Evolutionary conservation across 257 asterid genomes (phyloP).

Genomic region (Lycium barbarum): DNA sequence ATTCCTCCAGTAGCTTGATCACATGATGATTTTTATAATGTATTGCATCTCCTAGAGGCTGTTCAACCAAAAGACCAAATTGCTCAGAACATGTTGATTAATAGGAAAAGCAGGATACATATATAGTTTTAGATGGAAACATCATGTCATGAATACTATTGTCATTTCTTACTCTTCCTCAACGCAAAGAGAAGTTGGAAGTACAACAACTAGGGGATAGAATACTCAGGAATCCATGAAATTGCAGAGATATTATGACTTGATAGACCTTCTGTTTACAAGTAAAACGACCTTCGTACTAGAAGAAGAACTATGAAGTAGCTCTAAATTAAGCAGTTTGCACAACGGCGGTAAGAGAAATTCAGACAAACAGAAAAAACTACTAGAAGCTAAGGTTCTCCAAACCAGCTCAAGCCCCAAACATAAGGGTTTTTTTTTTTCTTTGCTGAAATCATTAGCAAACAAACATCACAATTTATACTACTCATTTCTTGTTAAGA

Average conservation of each 20-base stretch:
- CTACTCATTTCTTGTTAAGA: neutral
- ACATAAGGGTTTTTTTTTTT: no score
- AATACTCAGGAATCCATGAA: neutral
- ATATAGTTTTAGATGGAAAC: neutral
- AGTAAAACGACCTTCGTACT: neutral
- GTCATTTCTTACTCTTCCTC: neutral
- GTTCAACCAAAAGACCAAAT: constrained; percentile 39
- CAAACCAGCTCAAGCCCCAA: neutral
- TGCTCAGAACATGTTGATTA: constrained; percentile 12
- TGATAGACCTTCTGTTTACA: neutral
- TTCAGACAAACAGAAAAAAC: neutral
- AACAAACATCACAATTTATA: neutral
- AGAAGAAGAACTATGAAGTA: neutral
- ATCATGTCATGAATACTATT: neutral
- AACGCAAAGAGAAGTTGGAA: neutral
- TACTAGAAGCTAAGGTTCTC: neutral
- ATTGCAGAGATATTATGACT: neutral
- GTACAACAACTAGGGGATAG: constrained; percentile 10
- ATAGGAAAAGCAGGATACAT: neutral
- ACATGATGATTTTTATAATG: constrained; percentile 84
- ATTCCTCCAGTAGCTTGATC: constrained; percentile 77
- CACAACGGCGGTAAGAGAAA: neutral
- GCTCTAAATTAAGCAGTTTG: neutral
- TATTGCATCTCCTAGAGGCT: constrained; percentile 92
- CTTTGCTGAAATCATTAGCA: neutral